Base-by-base conservation (phyloP, 441 rosid genomes). In the Dalechampia spathulata region DNA sequence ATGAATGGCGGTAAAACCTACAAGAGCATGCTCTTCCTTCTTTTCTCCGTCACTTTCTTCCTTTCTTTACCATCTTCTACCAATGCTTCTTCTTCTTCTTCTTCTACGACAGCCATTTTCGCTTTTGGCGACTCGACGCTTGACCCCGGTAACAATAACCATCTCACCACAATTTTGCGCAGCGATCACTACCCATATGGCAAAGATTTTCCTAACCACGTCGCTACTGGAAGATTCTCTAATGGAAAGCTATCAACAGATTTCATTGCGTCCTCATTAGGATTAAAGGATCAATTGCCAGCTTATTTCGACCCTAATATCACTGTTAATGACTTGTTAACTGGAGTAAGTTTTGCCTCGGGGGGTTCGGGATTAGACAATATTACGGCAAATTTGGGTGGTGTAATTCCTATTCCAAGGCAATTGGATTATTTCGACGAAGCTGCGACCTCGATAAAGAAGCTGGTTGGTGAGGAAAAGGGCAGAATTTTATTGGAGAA, bases 291-390 rank as follows among this genome's bases (percentile, higher is more conserved):
- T 3, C 13, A 7, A 1, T 22, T 74, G 27, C 78, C 75, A 0
- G 58, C 78, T 39, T 74, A 65, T 62, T 54, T 66, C 50, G 69
- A 74, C 43, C 75, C 66, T 11, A 42, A 34, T 13, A 49, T 69
- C 42, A 19, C 55, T 34, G 44, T 13, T 34, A 15, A 58, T 6
- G 78, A 74, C 36, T 66, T 74, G 4, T 15, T 56, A 27, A 69
- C 74, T 0, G 78, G 78, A 2, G 72, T 62, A 5, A 62, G 45
- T 51, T 74, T 74, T 7, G 75, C 78, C 19, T 69, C 77, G 1
- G 68, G 66, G n/a, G 74, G 65, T 20, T 17, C 37, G 0, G 78
- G 78, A 15, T 69, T 42, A 30, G 78, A 74, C 59, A 69, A 66
- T 7, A 49, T 66, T 30, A 66, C 78, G 15, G 10, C 46, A 6